A percentile compares a stretch with the other conserved stretches of the same genome.
phyloP scores from a whole-genome alignment of 2,329 filamentous ascomycete species.

The Paracorniculantispora psalliotae region DNA sequence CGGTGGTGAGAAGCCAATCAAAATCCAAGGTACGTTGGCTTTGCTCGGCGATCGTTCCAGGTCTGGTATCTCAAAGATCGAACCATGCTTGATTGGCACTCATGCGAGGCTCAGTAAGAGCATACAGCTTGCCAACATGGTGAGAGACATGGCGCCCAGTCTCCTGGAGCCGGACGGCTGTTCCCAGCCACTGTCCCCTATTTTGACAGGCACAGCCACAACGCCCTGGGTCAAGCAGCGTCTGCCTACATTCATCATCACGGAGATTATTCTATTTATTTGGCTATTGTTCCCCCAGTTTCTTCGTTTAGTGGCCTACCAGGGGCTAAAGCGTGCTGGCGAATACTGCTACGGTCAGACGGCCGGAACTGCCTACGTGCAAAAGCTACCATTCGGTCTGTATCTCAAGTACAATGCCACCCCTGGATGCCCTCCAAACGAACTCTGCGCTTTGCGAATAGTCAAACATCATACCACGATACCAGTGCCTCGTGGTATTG shows the following conservation, averaged over 20 bases:
- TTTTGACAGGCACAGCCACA: background rate
- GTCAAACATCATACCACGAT: background rate
- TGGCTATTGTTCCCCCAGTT: background rate
- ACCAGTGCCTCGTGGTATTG: background rate
- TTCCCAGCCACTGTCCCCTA: too few species aligned
- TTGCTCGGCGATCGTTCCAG: slow-evolving; percentile 30
- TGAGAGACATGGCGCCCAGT: slow-evolving; percentile 13
- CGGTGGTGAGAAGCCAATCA: slow-evolving; percentile 14
- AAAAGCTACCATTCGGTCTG: background rate
- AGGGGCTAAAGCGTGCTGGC: background rate
- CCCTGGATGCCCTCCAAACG: background rate
- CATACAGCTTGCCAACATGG: slow-evolving; percentile 23
- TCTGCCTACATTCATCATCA: background rate
- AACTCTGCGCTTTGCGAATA: background rate
- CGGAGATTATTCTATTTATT: background rate
- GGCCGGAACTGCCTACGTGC: background rate
- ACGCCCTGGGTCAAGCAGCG: background rate
- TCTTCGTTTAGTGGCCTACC: background rate
- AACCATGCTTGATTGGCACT: slow-evolving; percentile 25
- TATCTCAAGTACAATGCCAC: background rate
- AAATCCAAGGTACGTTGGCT: slow-evolving; percentile 21
- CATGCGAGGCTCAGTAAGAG: slow-evolving; percentile 24
- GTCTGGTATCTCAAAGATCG: slow-evolving; percentile 20
- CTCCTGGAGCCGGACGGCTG: background rate
- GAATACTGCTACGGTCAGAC: background rate